Evolutionary conservation across 1,139 yeast species (phyloP).

Genomic region (Diutina sp.): DNA sequence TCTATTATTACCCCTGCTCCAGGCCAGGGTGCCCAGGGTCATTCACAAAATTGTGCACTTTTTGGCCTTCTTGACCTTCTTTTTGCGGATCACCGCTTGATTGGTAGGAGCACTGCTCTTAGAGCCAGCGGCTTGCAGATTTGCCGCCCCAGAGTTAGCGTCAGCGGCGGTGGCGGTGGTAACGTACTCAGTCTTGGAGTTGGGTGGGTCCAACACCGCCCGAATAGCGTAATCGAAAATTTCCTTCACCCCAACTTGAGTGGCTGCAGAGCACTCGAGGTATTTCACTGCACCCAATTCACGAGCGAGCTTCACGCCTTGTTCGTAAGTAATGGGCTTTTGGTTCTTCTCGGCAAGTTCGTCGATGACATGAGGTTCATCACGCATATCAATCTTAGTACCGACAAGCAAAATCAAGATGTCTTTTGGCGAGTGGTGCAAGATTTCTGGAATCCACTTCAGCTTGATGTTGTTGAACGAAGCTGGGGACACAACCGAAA

Average conservation of each 20-base stretch:
- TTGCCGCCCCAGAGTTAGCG: neutral
- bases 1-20: neutral
- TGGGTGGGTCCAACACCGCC: conserved; percentile 52
- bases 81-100: conserved; percentile 7
- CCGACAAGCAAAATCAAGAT: conserved; percentile 73
- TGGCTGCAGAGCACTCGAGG: conserved; percentile 88
- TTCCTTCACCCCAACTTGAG: conserved; percentile 75
- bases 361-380: conserved; percentile 65
- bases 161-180: neutral
- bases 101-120: neutral
- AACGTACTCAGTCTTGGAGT: conserved; percentile 6
- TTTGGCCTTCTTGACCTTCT: conserved; percentile 30
- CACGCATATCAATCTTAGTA: conserved; percentile 76
- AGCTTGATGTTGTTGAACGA: conserved; percentile 66
- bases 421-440: conserved; percentile 71
- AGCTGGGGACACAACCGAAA: conserved; percentile 73
- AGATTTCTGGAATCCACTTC: conserved; percentile 81
- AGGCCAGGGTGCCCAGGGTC: neutral
- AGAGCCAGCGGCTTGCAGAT: neutral
- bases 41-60: conserved; percentile 35
- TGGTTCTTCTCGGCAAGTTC: conserved; percentile 51
- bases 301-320: conserved; percentile 57
- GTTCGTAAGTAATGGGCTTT: conserved; percentile 48
- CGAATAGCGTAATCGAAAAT: conserved; percentile 75
- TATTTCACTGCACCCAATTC: conserved; percentile 66